A percentile compares a stretch with the other conserved stretches of the same genome.
These are phyloP conservation scores for Geranium brycei DNA, from an alignment of 345 rosid genomes.

Conservation along the genomic window DNA sequence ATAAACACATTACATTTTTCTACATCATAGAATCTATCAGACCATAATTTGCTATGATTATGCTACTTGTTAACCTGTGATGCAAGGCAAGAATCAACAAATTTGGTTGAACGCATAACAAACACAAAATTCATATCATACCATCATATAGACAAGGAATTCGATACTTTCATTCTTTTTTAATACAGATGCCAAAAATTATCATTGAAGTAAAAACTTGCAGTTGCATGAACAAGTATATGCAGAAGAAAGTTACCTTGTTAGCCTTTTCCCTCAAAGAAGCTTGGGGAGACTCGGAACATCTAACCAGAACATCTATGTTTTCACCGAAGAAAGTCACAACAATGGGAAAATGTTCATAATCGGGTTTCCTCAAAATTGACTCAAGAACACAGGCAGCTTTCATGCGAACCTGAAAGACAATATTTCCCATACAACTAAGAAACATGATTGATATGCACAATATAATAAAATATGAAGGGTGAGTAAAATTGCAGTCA, in stretches of 20 bases:
- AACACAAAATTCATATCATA: background rate
- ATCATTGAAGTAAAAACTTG: too few relatives aligned
- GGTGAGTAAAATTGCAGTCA: background rate
- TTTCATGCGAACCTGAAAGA: slow-evolving; percentile 76
- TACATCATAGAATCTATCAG: too few relatives aligned
- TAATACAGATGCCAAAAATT: background rate
- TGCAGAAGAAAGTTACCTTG: slow-evolving; percentile 31
- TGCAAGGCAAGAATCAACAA: background rate
- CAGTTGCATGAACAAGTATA: too few relatives aligned
- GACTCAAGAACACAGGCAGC: slow-evolving; percentile 86
- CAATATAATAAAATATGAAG: background rate
- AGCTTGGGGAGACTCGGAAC: slow-evolving; percentile 79
- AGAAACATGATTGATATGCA: background rate
- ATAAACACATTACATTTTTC: background rate
- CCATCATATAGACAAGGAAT: background rate
- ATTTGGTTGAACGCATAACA: background rate
- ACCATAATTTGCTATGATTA: background rate
- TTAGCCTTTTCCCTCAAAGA: slow-evolving; percentile 83
- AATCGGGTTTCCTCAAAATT: slow-evolving; percentile 70
- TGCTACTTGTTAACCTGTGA: background rate
- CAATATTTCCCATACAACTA: slow-evolving; percentile 4
- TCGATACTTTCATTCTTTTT: background rate
- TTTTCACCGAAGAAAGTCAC: slow-evolving; percentile 70
- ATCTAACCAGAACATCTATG: slow-evolving; percentile 43
- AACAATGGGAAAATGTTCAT: slow-evolving; percentile 43